Conservation (phyloP, 83 land plant species). For the Larix sibirica region DNA sequence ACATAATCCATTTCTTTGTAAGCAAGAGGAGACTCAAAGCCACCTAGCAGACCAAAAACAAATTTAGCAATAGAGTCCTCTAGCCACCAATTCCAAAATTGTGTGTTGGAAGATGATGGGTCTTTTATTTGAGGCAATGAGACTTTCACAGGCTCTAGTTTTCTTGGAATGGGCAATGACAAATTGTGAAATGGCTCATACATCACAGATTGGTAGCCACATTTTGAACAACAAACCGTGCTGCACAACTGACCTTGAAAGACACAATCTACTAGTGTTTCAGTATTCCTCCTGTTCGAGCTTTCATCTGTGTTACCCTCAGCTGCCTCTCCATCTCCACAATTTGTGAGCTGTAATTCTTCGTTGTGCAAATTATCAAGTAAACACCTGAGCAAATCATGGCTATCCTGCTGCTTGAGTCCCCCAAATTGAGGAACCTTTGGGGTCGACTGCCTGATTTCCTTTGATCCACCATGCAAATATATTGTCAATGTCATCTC, state of each 20-base stretch:
- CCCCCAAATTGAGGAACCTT: conserved; percentile 91
- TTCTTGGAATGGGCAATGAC: conserved; percentile 83
- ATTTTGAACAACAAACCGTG: conserved; percentile 77
- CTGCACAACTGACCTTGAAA: conserved; percentile 92
- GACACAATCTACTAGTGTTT: conserved; percentile 70
- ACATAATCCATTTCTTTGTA: too few relatives aligned
- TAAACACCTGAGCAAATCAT: conserved; percentile 81
- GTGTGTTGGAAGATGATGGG: background rate
- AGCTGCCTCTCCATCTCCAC: too few relatives aligned
- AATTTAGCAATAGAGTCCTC: conserved; percentile 14
- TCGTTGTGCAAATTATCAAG: conserved; percentile 37
- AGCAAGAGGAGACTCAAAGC: background rate
- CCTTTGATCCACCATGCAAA: conserved; percentile 2
- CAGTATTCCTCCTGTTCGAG: background rate
- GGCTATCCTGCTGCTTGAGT: conserved; percentile 96
- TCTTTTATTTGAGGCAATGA: conserved; percentile 29
- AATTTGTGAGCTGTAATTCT: too few relatives aligned
- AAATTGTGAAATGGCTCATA: conserved; percentile 90
- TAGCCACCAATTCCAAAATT: background rate
- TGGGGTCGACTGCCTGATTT: conserved; percentile 49
- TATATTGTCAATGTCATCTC: background rate
- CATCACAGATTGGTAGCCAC: conserved; percentile 77
- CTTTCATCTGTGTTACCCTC: too few relatives aligned
- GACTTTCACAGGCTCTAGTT: conserved; percentile 31
- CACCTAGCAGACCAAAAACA: background rate